Percentiles rank a stretch among this genome's conserved stretches.
Conservation (phyloP, 2,329 filamentous ascomycete species). For the Blastomyces silverae region DNA sequence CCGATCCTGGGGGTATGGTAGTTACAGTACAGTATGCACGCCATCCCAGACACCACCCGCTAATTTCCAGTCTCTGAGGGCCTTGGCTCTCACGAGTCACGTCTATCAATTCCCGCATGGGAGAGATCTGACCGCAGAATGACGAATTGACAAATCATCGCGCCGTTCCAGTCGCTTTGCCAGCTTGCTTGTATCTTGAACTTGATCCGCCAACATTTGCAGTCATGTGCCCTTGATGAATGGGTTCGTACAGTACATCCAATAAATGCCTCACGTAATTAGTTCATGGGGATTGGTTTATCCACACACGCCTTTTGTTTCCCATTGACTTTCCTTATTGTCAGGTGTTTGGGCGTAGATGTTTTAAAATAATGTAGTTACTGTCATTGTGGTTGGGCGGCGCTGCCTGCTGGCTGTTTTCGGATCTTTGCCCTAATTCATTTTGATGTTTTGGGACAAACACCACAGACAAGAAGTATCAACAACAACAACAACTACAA, state of each 20-base stretch:
- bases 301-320: not conserved
- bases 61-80: not conserved
- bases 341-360: not conserved
- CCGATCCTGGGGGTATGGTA: too few relatives aligned
- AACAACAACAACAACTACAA: not conserved
- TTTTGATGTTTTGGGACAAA: slow-evolving; percentile 1
- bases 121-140: not conserved
- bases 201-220: not conserved
- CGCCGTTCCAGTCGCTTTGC: not conserved
- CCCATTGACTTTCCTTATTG: not conserved
- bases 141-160: not conserved
- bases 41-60: not conserved
- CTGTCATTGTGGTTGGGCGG: not conserved
- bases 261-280: not conserved
- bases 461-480: not conserved
- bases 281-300: not conserved
- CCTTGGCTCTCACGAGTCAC: not conserved
- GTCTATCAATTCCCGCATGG: not conserved
- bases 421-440: slow-evolving; percentile 9
- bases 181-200: not conserved
- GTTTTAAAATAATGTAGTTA: not conserved
- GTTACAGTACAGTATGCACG: not conserved
- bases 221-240: too few relatives aligned
- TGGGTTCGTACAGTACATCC: too few relatives aligned
- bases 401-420: not conserved